Base-by-base conservation (phyloP, 495 filamentous ascomycete genomes). In the Podospora sp. region DNA sequence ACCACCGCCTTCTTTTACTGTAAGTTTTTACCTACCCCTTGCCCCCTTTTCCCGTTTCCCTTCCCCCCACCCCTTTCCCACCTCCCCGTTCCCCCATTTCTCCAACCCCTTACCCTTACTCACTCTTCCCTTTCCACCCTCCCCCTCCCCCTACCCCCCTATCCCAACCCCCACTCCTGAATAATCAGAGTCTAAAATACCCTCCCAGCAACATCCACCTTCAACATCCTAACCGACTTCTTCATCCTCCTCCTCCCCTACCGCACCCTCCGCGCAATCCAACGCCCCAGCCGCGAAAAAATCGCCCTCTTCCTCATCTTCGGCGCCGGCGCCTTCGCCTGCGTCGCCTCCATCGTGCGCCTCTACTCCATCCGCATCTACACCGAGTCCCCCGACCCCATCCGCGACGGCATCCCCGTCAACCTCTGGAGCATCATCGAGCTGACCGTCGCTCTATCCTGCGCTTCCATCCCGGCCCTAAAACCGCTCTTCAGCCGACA, bases 161-260 rank as follows among this genome's bases (percentile, higher is more conserved):
- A n/a, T n/a, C n/a, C n/a, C n/a, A n/a, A n/a, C n/a, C n/a, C n/a
- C n/a, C n/a, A n/a, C n/a, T n/a, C n/a, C n/a, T n/a, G n/a, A n/a
- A n/a, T n/a, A n/a, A n/a, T n/a, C n/a, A n/a, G n/a, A n/a, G n/a
- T n/a, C n/a, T n/a, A n/a, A n/a, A n/a, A 33, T 33, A 3, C 8
- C 16, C 22, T 6, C 26, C 20, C 25, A 75, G 85, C 76, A 26
- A 86, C 83, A 0, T 82, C 83, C 11, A 70, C 73, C 6, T 79
- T 83, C 65, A 85, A 85, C 68, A 85, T 87, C 60, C 18, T 84
- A 16, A 78, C 80, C 16, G 86, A 87, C 67, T 72, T 84, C 35
- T 81, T 82, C 76, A 83, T 88, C 63, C 66, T 88, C 50, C 26
- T 73, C 1, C 79, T 87, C 0, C 86, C 85, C 6, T 68, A 87